These are phyloP conservation scores for Tetratostichococcus sp. DNA, from an alignment of 139 green algal genomes.

Conservation along the genomic window DNA sequence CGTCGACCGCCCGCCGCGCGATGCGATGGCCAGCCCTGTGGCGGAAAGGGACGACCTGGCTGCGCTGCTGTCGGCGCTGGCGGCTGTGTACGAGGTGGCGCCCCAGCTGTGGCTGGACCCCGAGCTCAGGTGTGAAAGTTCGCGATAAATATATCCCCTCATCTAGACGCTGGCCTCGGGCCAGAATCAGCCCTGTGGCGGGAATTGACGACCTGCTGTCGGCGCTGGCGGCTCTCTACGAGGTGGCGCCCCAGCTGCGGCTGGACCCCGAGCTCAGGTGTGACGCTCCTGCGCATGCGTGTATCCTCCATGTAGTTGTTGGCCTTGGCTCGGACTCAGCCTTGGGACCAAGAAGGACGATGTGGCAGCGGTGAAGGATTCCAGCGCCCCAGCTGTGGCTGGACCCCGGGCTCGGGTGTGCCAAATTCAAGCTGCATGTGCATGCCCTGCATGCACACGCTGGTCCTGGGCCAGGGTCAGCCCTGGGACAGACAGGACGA, in stretches of 20 bases:
- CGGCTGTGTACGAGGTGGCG: slow-evolving; percentile 28
- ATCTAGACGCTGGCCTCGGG: too few relatives aligned
- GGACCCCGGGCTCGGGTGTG: slow-evolving; percentile 14
- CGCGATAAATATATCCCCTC: too few relatives aligned
- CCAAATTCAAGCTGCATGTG: too few relatives aligned
- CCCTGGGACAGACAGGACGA: slow-evolving; percentile 11
- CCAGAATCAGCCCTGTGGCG: background rate
- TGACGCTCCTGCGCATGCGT: too few relatives aligned
- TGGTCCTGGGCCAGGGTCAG: too few relatives aligned
- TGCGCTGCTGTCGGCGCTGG: slow-evolving; percentile 24
- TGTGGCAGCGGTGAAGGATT: slow-evolving; percentile 17
- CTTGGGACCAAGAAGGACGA: slow-evolving; percentile 12
- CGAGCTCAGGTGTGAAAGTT: slow-evolving; percentile 10
- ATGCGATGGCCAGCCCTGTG: background rate
- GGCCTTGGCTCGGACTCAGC: too few relatives aligned
- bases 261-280: slow-evolving; percentile 19
- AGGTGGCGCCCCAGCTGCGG: slow-evolving; percentile 44
- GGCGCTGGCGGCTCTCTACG: slow-evolving; percentile 29
- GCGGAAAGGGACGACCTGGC: slow-evolving; percentile 21
- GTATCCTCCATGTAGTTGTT: too few relatives aligned
- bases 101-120: slow-evolving; percentile 47
- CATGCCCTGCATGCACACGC: too few relatives aligned
- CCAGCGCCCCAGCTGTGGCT: slow-evolving; percentile 49
- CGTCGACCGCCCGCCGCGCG: background rate
- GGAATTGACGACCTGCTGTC: slow-evolving; percentile 29